Conservation (phyloP, 2,329 filamentous ascomycete genomes). For the Cladosporium cucumerinum region DNA sequence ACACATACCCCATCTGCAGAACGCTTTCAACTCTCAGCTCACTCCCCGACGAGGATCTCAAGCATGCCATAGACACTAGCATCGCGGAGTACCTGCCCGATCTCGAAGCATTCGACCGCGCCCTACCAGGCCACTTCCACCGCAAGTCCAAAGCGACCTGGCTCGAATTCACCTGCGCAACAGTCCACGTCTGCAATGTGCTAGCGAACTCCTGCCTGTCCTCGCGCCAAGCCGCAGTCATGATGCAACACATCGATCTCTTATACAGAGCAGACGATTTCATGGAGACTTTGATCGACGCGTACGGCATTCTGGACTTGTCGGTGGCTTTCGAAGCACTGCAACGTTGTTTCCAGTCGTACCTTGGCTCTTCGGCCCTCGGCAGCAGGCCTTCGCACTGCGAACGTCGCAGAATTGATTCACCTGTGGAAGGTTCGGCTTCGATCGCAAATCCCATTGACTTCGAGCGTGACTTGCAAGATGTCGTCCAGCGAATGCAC, state of each 20-base stretch:
- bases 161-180: slow-evolving; percentile 7
- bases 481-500: not conserved
- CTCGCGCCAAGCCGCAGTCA: not conserved
- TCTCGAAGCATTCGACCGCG: not conserved
- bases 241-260: slow-evolving; percentile 8
- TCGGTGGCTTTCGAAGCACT: not conserved
- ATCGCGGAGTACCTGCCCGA: not conserved
- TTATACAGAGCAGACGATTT: slow-evolving; percentile 8
- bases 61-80: not conserved
- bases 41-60: not conserved
- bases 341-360: not conserved
- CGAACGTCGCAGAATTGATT: not conserved
- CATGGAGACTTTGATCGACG: slow-evolving; percentile 1
- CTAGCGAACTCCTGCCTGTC: not conserved
- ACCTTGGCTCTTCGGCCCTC: not conserved
- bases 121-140: not conserved
- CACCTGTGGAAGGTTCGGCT: not conserved
- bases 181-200: not conserved
- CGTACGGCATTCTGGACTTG: not conserved
- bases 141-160: not conserved
- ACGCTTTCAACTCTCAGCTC: not conserved
- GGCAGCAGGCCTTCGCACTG: not conserved
- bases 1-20: not conserved
- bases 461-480: not conserved
- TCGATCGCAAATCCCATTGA: not conserved